Evolutionary conservation across 768 basidiomycete genomes (phyloP).

Genomic region (Kwoniella heveanensis): DNA sequence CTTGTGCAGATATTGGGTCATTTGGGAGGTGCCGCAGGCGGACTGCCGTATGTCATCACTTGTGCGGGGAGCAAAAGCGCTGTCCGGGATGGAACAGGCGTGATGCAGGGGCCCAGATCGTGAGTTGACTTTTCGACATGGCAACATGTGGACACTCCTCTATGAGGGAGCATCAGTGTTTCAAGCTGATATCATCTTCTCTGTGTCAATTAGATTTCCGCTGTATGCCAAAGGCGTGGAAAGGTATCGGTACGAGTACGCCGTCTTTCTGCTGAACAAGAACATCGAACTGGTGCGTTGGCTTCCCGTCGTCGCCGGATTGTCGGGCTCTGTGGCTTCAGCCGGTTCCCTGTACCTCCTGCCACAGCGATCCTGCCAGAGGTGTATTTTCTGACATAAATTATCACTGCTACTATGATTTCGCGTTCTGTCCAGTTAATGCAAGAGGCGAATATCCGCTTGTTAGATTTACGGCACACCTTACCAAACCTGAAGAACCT

Average conservation of each 20-base stretch:
- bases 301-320: neutral
- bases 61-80: slow-evolving; percentile 87
- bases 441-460: slow-evolving; percentile 82
- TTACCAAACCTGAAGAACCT: slow-evolving; percentile 95
- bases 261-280: slow-evolving; percentile 93
- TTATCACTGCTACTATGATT: too few species aligned
- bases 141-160: too few species aligned
- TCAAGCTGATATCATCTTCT: neutral
- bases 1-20: slow-evolving; percentile 77
- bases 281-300: slow-evolving; percentile 84
- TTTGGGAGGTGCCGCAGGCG: slow-evolving; percentile 63
- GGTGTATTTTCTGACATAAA: too few species aligned
- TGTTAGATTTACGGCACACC: slow-evolving; percentile 92
- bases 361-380: too few species aligned
- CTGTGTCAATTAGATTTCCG: slow-evolving; percentile 72
- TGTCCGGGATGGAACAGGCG: slow-evolving; percentile 87
- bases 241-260: slow-evolving; percentile 96
- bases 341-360: too few species aligned
- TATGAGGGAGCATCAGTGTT: too few species aligned
- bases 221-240: slow-evolving; percentile 93
- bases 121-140: slow-evolving; percentile 64
- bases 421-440: slow-evolving; percentile 79
- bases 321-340: too few species aligned
- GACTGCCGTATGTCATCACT: slow-evolving; percentile 83
- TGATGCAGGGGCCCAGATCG: slow-evolving; percentile 94